Base-by-base conservation (phyloP, 2,329 filamentous ascomycete genomes). In the Epichloe elymi region DNA sequence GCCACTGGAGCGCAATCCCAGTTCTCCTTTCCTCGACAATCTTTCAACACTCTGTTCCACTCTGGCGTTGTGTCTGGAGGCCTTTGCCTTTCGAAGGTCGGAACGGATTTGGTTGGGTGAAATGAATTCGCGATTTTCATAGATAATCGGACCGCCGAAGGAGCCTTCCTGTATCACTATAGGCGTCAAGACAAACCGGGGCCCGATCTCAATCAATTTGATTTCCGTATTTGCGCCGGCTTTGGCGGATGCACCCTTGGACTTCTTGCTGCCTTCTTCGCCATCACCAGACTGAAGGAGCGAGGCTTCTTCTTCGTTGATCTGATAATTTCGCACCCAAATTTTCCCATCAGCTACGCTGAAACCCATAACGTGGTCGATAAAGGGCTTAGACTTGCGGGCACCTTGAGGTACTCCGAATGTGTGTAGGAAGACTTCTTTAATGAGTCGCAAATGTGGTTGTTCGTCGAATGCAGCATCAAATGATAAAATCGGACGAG, bases 101-200 rank as follows among this genome's bases (percentile, higher is more conserved):
- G 88, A 76, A 58, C 93, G 78, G 56, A 97, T 81, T 70, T 96
- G 88, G 78, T 98, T 98, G 10, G 93, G 93, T 58, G 86, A 93
- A 50, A 98, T 87, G 61, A 95, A 98, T 67, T 95, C 85, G 75
- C 88, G 93, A 74, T 97, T 97, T 74, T 97, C 88, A 71, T 95
- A 98, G 63, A 98, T 94, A 57, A 97, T 88, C 3, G 93, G 91
- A 0, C 93, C 93, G 50, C 91, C 91, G 60, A 98, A 97, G 54
- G 86, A 90, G 42, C 88, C 89, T 66, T 98, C 93, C 60, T 95
- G 82, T 58, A 97, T 95, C 52, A 97, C 83, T 57, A 96, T 96
- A 1, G 93, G 91, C 26, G 89, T 96, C 48, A 96, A 74, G 33
- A 96, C 89, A 59, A 96, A 91, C 44, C 93, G 80, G 0, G 93